phyloP scores from a whole-genome alignment of 352 stramenopile species.

The Globisporangium perplexum region DNA sequence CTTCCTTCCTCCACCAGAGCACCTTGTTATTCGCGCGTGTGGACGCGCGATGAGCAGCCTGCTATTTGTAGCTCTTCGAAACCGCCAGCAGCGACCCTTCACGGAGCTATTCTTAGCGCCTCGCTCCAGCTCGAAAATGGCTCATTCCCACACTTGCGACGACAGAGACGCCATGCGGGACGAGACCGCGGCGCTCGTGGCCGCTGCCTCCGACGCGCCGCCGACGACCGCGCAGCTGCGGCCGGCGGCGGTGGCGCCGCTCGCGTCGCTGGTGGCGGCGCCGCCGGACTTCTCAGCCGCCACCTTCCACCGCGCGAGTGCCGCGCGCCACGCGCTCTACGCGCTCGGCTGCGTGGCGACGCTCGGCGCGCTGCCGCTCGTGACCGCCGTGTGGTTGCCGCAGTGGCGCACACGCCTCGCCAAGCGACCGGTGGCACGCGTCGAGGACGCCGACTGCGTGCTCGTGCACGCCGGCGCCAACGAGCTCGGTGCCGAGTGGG shows the following conservation, averaged over 20 bases:
- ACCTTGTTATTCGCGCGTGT: too few species aligned
- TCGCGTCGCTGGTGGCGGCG: slow-evolving; percentile 23
- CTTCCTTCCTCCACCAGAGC: too few species aligned
- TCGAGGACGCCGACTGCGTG: slow-evolving; percentile 47
- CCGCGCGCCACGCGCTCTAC: slow-evolving; percentile 36
- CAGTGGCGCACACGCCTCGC: slow-evolving; percentile 53
- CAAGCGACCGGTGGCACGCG: slow-evolving; percentile 26
- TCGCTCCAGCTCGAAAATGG: too few species aligned
- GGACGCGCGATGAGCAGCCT: too few species aligned
- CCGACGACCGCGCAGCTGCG: not conserved
- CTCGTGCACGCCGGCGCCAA: slow-evolving; percentile 25
- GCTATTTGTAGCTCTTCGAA: too few species aligned
- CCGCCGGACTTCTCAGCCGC: slow-evolving; percentile 29
- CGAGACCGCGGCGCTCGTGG: slow-evolving; percentile 12
- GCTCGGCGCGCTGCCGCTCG: slow-evolving; percentile 31
- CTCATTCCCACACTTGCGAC: not conserved
- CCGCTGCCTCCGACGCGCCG: not conserved
- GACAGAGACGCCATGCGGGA: not conserved
- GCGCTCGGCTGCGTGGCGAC: slow-evolving; percentile 29
- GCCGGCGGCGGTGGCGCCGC: not conserved
- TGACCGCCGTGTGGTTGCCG: slow-evolving; percentile 48
- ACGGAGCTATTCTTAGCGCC: too few species aligned
- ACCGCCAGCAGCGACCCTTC: too few species aligned
- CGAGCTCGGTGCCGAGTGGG: slow-evolving; percentile 18
- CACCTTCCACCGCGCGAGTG: slow-evolving; percentile 30